Percentiles rank a stretch among this genome's conserved stretches.
phyloP scores from a whole-genome alignment of 495 filamentous ascomycete species.

The Cercophora newfieldiana region DNA sequence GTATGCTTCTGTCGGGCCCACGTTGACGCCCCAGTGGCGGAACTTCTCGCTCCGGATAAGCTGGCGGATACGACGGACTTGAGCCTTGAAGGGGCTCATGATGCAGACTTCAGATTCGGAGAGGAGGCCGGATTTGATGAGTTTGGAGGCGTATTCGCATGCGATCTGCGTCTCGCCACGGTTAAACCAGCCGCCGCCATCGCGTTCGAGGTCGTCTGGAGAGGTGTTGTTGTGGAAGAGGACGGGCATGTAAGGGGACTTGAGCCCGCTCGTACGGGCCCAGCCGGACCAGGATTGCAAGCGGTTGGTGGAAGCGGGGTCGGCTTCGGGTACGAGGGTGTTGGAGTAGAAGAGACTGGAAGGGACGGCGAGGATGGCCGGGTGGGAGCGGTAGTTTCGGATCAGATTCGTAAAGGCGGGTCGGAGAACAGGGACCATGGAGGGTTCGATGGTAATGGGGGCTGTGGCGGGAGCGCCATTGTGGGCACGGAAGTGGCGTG shows the following conservation, averaged over 20 bases:
- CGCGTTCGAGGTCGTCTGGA: slow-evolving; percentile 51
- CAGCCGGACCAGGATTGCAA: slow-evolving; percentile 48
- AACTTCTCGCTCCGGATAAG: slow-evolving; percentile 25
- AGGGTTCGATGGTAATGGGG: slow-evolving; percentile 1
- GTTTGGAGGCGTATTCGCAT: slow-evolving; percentile 42
- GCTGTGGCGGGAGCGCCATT: background rate
- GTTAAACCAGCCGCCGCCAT: slow-evolving; percentile 58
- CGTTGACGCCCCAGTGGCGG: slow-evolving; percentile 46
- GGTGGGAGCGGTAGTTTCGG: slow-evolving; percentile 62
- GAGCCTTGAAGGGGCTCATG: slow-evolving; percentile 56
- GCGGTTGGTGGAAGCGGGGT: slow-evolving; percentile 26
- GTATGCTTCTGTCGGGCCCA: slow-evolving; percentile 59
- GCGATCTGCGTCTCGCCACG: slow-evolving; percentile 48
- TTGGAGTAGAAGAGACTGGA: slow-evolving; percentile 55
- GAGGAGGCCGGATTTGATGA: slow-evolving; percentile 41
- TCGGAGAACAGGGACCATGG: slow-evolving; percentile 34
- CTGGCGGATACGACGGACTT: slow-evolving; percentile 48
- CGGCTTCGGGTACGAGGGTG: slow-evolving; percentile 51
- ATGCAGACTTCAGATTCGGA: slow-evolving; percentile 49
- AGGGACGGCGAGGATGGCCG: slow-evolving; percentile 55
- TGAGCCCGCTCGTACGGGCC: slow-evolving; percentile 30
- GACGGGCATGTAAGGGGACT: slow-evolving; percentile 46
- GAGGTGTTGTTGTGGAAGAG: slow-evolving; percentile 48
- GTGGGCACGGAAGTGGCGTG: slow-evolving; percentile 28
- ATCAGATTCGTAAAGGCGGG: slow-evolving; percentile 56